Evolutionary conservation across 805 yeast species (phyloP), one percentile per base, ranked within the genome.

Genomic region (Metschnikowia peoriensis): DNA sequence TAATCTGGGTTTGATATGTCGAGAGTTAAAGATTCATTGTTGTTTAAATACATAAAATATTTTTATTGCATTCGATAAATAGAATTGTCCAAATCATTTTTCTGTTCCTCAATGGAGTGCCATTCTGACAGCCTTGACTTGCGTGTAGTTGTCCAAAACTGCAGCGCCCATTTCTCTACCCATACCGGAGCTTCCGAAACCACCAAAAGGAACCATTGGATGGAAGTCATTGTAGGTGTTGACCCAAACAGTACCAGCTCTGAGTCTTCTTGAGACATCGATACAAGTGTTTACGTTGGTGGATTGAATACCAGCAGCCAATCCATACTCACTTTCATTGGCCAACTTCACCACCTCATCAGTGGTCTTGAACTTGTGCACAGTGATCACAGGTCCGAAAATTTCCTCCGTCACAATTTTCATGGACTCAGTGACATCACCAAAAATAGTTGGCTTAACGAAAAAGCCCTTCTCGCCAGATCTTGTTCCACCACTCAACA

Each of bases 161-260:
- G 89, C 92, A 55, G 80, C 81, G 65, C 97, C 97, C 80, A 91
- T 84, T 78, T 93, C 97, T 71, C 96, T 83, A 66, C 98, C 97
- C 68, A 86, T 55, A 71, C 98, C 98, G 53, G 94, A 85, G 79
- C 85, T 84, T 71, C 89, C 89, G 77, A 79, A 88, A 44, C 97
- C 97, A 63, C 97, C 97, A 71, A 92, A 92, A 65, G 97, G 97
- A 70, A 92, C 87, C 70, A 81, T 78, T 65, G 79, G 86, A 72
- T 91, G 91, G 80, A 90, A 86, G 66, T 89, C 94, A 73, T 91
- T 91, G 72, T 89, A 86, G 53, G 91, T 83, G 82, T 92, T 92
- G 61, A 91, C 81, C 93, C 96, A 93, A 60, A 92, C 84, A 53
- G 93, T 88, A 67, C 98, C 98, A 54, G 96, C 86, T 63, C 85